Conservation (phyloP, 768 basidiomycete species). For the Suillus alpinus region DNA sequence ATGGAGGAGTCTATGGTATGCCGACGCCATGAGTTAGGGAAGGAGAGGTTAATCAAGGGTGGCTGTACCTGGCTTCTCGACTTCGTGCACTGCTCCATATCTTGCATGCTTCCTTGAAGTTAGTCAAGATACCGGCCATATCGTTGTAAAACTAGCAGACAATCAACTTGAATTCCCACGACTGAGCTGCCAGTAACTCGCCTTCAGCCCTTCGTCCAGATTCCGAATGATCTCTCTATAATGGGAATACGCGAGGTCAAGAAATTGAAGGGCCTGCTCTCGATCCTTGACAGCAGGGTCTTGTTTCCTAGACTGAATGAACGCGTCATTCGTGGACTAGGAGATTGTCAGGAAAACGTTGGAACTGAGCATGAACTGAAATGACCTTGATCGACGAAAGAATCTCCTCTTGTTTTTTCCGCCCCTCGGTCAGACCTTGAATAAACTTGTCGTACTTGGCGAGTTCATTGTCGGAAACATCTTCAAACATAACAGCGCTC, state of each 20-base stretch:
- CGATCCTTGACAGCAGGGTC: slow-evolving; percentile 77
- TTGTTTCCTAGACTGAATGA: slow-evolving; percentile 74
- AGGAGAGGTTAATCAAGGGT: background rate
- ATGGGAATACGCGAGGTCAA: slow-evolving; percentile 84
- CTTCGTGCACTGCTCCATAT: slow-evolving; percentile 71
- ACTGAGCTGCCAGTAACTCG: slow-evolving; percentile 23
- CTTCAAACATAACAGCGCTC: slow-evolving; percentile 85
- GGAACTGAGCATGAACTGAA: background rate
- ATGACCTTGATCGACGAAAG: slow-evolving; percentile 68
- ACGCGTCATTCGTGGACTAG: slow-evolving; percentile 66
- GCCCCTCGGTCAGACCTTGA: slow-evolving; percentile 49
- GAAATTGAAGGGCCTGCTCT: slow-evolving; percentile 75
- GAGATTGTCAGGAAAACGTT: slow-evolving; percentile 5
- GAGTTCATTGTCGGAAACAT: slow-evolving; percentile 73
- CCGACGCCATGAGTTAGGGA: background rate
- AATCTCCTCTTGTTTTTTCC: slow-evolving; percentile 61
- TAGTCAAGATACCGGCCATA: slow-evolving; percentile 64
- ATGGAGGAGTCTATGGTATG: slow-evolving; percentile 15
- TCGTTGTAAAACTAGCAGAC: slow-evolving; percentile 84
- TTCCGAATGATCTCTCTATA: slow-evolving; percentile 84
- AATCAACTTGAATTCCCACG: background rate
- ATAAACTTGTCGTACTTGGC: slow-evolving; percentile 80
- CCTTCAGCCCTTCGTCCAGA: slow-evolving; percentile 86
- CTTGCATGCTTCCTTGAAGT: slow-evolving; percentile 75
- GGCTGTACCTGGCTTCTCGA: slow-evolving; percentile 70